Evolutionary conservation across 768 basidiomycete species (phyloP), one percentile per base, ranked within the genome.

Genomic region (Russula lepida): DNA sequence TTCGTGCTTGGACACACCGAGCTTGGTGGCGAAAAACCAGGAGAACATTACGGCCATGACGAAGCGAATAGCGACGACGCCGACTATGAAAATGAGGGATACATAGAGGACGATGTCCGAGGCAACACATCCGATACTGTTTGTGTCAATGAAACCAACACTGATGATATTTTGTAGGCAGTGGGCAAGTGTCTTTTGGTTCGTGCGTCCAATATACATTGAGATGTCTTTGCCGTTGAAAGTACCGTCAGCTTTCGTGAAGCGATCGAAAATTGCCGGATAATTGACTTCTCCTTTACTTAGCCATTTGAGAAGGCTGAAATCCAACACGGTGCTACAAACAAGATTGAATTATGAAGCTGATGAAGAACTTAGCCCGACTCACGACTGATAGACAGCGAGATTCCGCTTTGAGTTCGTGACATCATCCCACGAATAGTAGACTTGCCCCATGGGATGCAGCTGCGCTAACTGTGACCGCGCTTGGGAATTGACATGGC

Each of bases 11-110:
- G 95, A 98, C 65, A 90, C 88, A 51, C 97, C 97, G 44, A 99
- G 79, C 69, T 85, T 85, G 86, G 90, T 93, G n/a, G 89, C 92
- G 72, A 91, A 88, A 81, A 98, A 98, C 97, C 97, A 99, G 27
- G 89, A 81, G 74, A 98, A 99, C 71, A 95, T 79, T 70, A 97
- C 90, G 50, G 97, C 97, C 93, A 98, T 95, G 67, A 82, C 77
- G 76, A 98, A 99, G 37, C 93, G 90, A 72, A 97, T 93, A 56
- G 83, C 80, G 65, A 98, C 95, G 63, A 98, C 95, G 62, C 95
- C 95, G 64, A 95, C 87, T 72, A 99, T 98, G 81, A 98, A 97
- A 66, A 93, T 82, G 68, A 98, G 85, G 50, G 95, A 98, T 59
- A 95, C 79, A 72, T 93, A 95, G 60, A 98, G 88, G 39, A 98